Percentiles rank a stretch among this genome's conserved stretches.
Evolutionary conservation across 163 green algal species (phyloP).

Genomic region (Scenedesmus sp.): DNA sequence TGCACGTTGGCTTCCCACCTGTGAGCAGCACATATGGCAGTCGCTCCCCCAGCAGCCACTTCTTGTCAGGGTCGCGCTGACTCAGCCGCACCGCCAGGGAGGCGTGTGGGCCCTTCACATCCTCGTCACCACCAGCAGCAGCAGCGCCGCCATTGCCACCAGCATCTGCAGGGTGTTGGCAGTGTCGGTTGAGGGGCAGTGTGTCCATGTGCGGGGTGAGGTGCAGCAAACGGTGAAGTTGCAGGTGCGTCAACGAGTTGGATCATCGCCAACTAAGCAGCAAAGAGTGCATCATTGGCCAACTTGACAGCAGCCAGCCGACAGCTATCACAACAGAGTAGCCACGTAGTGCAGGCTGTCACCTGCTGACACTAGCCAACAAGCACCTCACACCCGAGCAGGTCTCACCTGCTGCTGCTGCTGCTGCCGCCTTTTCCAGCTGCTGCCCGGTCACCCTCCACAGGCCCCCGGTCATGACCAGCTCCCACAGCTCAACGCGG

Average conservation of each 20-base stretch:
- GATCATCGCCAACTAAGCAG: no score
- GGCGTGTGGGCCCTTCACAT: conserved; percentile 86
- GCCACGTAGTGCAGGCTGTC: not conserved
- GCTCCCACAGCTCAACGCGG: conserved; percentile 75
- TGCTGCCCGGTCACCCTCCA: conserved; percentile 81
- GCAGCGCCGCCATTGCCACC: conserved; percentile 1
- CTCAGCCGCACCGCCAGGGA: conserved; percentile 81
- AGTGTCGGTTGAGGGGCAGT: no score
- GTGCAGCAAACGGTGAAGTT: no score
- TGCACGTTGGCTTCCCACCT: conserved; percentile 28
- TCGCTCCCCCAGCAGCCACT: conserved; percentile 89
- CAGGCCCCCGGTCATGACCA: conserved; percentile 88
- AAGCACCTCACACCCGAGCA: not conserved
- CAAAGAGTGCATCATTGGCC: no score
- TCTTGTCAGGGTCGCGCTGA: conserved; percentile 77
- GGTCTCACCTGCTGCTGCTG: not conserved
- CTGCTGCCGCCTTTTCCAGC: conserved; percentile 53
- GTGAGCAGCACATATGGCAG: conserved; percentile 87
- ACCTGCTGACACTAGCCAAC: no score
- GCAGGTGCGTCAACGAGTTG: no score
- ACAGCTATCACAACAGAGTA: no score
- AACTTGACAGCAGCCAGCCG: no score
- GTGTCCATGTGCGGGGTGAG: no score
- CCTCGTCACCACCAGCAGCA: conserved; percentile 65
- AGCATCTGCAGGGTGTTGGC: not conserved